phyloP scores from a whole-genome alignment of 2,329 filamentous ascomycete species.

The Calonectria hongkongensis region DNA sequence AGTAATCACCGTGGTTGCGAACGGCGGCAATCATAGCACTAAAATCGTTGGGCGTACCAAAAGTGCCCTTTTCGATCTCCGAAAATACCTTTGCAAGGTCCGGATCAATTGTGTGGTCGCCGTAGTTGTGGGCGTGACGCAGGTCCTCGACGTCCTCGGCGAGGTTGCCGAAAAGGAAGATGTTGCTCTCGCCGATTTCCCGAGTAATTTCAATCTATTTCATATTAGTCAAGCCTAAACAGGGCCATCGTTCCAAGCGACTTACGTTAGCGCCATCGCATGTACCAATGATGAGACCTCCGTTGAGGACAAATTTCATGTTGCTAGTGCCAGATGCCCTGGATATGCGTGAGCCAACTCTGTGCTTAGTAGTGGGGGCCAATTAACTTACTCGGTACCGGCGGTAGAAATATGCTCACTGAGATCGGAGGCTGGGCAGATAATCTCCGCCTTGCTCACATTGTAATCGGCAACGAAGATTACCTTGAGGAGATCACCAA shows the following conservation, averaged over 20 bases:
- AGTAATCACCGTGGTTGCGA: slow-evolving; percentile 95
- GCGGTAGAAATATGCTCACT: slow-evolving; percentile 99
- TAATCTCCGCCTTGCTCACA: slow-evolving; percentile 99
- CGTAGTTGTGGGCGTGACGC: slow-evolving; percentile 91
- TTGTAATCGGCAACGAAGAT: slow-evolving; percentile 99
- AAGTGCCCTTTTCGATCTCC: slow-evolving; percentile 85
- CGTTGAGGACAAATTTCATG: slow-evolving; percentile 99
- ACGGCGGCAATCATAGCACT: slow-evolving; percentile 89
- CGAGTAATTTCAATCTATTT: slow-evolving; percentile 93
- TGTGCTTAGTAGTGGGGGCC: neutral
- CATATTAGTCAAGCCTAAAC: slow-evolving; percentile 31
- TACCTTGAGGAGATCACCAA: slow-evolving; percentile 96
- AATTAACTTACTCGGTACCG: slow-evolving; percentile 83
- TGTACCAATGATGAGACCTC: slow-evolving; percentile 96
- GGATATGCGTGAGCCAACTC: slow-evolving; percentile 4
- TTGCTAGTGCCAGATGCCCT: slow-evolving; percentile 90
- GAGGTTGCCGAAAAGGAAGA: slow-evolving; percentile 98
- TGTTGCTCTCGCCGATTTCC: slow-evolving; percentile 96
- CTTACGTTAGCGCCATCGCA: slow-evolving; percentile 97
- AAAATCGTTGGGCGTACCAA: slow-evolving; percentile 88
- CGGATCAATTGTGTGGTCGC: slow-evolving; percentile 84
- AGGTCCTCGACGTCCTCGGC: slow-evolving; percentile 98
- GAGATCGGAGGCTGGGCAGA: slow-evolving; percentile 93
- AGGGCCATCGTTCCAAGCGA: slow-evolving; percentile 42
- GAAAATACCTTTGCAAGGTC: slow-evolving; percentile 88